These are phyloP conservation scores for Penicillium paxilli DNA, from an alignment of 495 filamentous ascomycete species.

Conservation along the genomic window DNA sequence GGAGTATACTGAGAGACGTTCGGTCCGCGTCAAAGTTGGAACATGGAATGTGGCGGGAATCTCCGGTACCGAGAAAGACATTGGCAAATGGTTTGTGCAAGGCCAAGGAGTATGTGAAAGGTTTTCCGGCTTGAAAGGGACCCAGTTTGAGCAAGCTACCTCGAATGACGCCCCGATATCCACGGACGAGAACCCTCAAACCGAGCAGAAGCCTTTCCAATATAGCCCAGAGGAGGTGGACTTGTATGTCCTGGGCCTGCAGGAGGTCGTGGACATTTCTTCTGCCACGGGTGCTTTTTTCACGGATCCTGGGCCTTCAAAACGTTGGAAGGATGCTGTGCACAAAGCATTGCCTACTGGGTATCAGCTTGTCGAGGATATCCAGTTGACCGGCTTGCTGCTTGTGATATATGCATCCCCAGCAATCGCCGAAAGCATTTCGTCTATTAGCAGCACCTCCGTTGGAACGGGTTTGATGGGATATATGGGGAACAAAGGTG, in stretches of 20 bases:
- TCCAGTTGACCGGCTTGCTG: slow-evolving; percentile 84
- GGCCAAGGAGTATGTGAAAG: slow-evolving; percentile 66
- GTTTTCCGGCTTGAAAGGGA: slow-evolving; percentile 52
- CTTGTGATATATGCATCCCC: slow-evolving; percentile 86
- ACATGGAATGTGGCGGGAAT: slow-evolving; percentile 93
- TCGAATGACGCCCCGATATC: neutral
- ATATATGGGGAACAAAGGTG: slow-evolving; percentile 96
- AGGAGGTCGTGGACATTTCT: slow-evolving; percentile 87
- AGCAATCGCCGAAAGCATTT: slow-evolving; percentile 65
- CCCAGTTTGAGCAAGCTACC: slow-evolving; percentile 24
- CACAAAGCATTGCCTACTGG: slow-evolving; percentile 70
- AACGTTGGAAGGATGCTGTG: slow-evolving; percentile 77
- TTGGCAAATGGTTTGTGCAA: slow-evolving; percentile 81
- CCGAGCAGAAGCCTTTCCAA: slow-evolving; percentile 11
- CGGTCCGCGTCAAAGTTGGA: slow-evolving; percentile 80
- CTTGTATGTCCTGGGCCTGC: slow-evolving; percentile 86
- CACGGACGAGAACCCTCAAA: slow-evolving; percentile 1
- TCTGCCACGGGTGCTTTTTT: slow-evolving; percentile 67
- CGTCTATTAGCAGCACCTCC: slow-evolving; percentile 71
- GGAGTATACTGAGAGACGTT: slow-evolving; percentile 72
- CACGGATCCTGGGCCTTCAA: slow-evolving; percentile 65
- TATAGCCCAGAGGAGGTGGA: slow-evolving; percentile 62
- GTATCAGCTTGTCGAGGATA: slow-evolving; percentile 73
- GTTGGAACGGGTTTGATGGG: slow-evolving; percentile 89
- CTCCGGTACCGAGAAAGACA: slow-evolving; percentile 79